Evolutionary conservation across 768 basidiomycete species (phyloP).

Genomic region (Lactarius hengduanensis): DNA sequence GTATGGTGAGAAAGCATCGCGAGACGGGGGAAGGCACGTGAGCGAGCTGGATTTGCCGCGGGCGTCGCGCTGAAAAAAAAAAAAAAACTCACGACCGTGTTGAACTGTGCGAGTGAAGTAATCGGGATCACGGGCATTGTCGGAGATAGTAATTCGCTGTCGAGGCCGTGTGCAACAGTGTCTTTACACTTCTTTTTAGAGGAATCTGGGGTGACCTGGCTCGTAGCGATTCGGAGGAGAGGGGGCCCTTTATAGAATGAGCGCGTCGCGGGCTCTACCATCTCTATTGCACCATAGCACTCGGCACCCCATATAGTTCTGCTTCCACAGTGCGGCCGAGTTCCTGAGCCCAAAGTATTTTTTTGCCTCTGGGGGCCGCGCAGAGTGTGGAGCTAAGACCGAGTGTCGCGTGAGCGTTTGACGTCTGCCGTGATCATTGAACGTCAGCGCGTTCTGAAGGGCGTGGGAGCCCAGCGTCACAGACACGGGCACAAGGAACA

Average conservation of each 20-base stretch:
- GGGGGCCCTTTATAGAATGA: slow-evolving; percentile 11
- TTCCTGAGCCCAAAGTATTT: not conserved
- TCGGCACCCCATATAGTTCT: not conserved
- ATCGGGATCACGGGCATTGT: slow-evolving; percentile 18
- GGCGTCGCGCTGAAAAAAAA: not conserved
- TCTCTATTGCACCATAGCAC: slow-evolving; percentile 3
- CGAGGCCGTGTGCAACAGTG: not conserved
- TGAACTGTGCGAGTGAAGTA: slow-evolving; percentile 23
- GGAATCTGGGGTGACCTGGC: not conserved
- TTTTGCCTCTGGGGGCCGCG: not conserved
- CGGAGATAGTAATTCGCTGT: not conserved
- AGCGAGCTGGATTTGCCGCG: not conserved
- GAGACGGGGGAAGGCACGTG: not conserved
- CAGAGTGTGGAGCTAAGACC: not conserved
- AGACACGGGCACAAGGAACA: slow-evolving; percentile 11
- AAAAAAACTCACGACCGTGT: slow-evolving; percentile 15
- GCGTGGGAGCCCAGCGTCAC: not conserved
- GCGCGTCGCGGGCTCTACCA: not conserved
- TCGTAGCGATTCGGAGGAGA: not conserved
- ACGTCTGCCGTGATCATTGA: slow-evolving; percentile 14
- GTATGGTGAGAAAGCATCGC: not conserved
- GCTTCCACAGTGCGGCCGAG: slow-evolving; percentile 9
- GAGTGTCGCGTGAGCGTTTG: slow-evolving; percentile 2
- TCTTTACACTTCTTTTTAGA: not conserved
- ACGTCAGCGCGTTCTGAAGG: not conserved